Base-by-base conservation (phyloP, 164 flowering plant genomes). In the Aristolochia californica region DNA sequence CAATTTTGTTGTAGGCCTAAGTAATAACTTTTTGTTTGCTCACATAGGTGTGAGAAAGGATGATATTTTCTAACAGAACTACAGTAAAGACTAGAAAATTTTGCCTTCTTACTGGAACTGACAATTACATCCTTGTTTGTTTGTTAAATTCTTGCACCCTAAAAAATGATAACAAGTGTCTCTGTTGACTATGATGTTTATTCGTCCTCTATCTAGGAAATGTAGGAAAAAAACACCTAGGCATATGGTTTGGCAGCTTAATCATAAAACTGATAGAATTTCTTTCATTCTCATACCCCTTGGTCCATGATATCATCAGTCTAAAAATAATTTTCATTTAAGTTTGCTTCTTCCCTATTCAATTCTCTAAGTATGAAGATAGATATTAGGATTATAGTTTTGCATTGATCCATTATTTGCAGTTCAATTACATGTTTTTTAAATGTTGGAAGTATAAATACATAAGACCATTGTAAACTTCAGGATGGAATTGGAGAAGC, bases 401-500 rank as follows among this genome's bases (percentile, higher is more conserved):
- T 50, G 21, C 34, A 14, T 25, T 34, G 16, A 18, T 63, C 43
- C 5, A 18, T 13, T 27, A 21, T 20, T 16, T 22, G 26, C 34
- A 25, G 1, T 28, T 4, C 1, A 9, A 23, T 22, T n/a, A 34
- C n/a, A 21, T 22, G 13, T 17, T 38, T 7, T 26, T 17, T 48
- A 20, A 22, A 18, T 22, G n/a, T 43, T 26, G 30, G 22, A 26
- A 22, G 52, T 53, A 4, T 56, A 34, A 28, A 12, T 34, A 12
- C 40, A 34, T 34, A 20, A n/a, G 21, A 14, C 14, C 34, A 52
- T 45, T 13, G 18, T 45, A 40, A 56, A 20, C 60, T 66, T 64
- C 82, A 82, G 91, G 82, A 83, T 72, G 88, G 95, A 55, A 71
- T 86, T 48, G 57, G 47, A 40, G 77, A 80, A 72, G 87, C 95